Evolutionary conservation across 2,329 filamentous ascomycete genomes (phyloP).

Genomic region (Aspergillus costaricaensis): DNA sequence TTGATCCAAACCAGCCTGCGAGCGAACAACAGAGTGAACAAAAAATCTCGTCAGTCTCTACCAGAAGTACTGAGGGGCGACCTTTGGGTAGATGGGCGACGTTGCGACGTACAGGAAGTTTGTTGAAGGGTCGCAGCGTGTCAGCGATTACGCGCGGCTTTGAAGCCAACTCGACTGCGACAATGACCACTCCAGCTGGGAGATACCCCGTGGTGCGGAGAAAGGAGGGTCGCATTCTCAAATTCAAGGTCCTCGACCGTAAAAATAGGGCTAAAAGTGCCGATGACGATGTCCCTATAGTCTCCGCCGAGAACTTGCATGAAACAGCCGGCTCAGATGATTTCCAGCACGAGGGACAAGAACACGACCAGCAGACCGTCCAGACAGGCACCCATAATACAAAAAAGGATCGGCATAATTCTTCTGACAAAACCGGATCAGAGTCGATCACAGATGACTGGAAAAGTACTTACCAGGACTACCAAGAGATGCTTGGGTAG

Average conservation of each 20-base stretch:
- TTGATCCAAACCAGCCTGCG: conserved; percentile 10
- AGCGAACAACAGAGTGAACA: conserved; percentile 5
- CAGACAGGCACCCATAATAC: neutral
- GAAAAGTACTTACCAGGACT: conserved; percentile 4
- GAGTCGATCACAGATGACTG: neutral
- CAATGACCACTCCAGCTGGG: conserved; percentile 8
- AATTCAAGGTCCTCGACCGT: conserved; percentile 11
- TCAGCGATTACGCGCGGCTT: conserved; percentile 16
- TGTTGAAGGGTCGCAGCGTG: conserved; percentile 17
- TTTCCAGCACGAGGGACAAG: neutral
- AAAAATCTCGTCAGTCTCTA: neutral
- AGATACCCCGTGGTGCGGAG: conserved; percentile 14
- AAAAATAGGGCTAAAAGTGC: conserved; percentile 3
- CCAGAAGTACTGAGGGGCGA: conserved; percentile 6
- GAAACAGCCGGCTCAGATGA: neutral
- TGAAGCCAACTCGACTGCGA: conserved; percentile 15
- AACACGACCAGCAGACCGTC: neutral
- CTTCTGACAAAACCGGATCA: conserved; percentile 1
- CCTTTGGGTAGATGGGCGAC: conserved; percentile 11
- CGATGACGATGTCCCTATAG: neutral
- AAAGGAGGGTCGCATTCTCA: conserved; percentile 16
- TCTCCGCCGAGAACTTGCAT: neutral
- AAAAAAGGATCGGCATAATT: neutral
- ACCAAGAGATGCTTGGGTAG: conserved; percentile 2
- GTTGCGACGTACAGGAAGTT: conserved; percentile 16